phyloP scores from a whole-genome alignment of 2,329 filamentous ascomycete genomes.

The Pseudopyricularia javanii region DNA sequence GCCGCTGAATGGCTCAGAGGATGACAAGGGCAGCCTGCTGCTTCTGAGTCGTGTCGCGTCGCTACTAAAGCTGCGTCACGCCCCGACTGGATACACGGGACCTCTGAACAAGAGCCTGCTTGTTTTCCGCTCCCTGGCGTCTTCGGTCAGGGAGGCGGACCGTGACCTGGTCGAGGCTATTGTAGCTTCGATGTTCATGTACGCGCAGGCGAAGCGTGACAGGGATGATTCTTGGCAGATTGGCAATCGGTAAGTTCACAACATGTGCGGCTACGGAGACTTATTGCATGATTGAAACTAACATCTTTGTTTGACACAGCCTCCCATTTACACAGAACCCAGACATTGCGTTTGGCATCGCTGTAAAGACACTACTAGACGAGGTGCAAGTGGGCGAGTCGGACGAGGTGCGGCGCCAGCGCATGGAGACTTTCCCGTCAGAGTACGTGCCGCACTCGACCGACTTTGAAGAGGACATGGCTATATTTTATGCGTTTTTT shows the following conservation, averaged over 20 bases:
- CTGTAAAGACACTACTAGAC: constrained; percentile 61
- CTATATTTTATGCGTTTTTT: constrained; percentile 44
- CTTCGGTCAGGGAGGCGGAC: constrained; percentile 64
- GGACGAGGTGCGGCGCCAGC: constrained; percentile 22
- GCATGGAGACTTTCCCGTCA: constrained; percentile 36
- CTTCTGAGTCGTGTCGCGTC: constrained; percentile 80
- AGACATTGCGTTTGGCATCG: constrained; percentile 66
- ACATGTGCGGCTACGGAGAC: neutral
- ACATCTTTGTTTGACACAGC: constrained; percentile 2
- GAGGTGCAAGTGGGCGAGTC: constrained; percentile 47
- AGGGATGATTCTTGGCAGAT: constrained; percentile 33
- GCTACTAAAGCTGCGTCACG: constrained; percentile 69
- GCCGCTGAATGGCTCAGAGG: constrained; percentile 45
- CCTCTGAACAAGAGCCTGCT: constrained; percentile 84
- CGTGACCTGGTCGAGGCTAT: constrained; percentile 79
- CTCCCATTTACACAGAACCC: constrained; percentile 30
- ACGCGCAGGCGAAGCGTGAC: constrained; percentile 63
- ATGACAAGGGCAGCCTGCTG: constrained; percentile 66
- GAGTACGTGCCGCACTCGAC: constrained; percentile 47
- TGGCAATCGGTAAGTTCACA: constrained; percentile 7
- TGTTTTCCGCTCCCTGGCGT: constrained; percentile 72
- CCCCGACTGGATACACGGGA: constrained; percentile 82
- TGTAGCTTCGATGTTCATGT: constrained; percentile 67
- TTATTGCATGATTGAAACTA: neutral
- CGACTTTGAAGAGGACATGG: constrained; percentile 46